Conservation (phyloP, 441 rosid species). For the Populus trichocarpa region DNA sequence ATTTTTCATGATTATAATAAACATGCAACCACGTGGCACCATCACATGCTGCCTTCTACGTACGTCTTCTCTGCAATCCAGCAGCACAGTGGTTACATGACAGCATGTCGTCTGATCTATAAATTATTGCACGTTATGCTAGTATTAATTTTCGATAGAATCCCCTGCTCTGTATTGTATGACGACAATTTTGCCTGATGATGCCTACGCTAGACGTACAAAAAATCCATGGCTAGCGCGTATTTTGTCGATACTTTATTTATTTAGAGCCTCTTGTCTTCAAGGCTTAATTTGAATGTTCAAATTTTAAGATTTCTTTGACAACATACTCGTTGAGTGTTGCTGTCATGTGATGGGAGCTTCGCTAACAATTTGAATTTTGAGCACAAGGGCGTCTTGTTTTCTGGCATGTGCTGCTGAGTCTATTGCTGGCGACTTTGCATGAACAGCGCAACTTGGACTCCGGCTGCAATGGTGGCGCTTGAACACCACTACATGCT, state of each 20-base stretch:
- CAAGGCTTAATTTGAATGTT: too few relatives aligned
- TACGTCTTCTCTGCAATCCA: not conserved
- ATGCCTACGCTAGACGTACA: not conserved
- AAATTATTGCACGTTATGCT: not conserved
- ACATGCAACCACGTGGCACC: slow-evolving; percentile 21
- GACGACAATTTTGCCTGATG: not conserved
- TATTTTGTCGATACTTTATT: too few relatives aligned
- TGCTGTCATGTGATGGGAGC: not conserved
- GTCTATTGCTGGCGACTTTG: too few relatives aligned
- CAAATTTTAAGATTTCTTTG: too few relatives aligned
- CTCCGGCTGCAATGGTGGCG: too few relatives aligned
- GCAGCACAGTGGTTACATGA: slow-evolving; percentile 19
- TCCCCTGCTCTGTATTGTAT: too few relatives aligned
- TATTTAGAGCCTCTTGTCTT: not conserved
- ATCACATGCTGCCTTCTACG: slow-evolving; percentile 23
- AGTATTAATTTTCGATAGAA: not conserved
- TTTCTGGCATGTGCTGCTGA: not conserved
- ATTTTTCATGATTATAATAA: not conserved
- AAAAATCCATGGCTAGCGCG: not conserved
- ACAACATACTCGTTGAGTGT: not conserved
- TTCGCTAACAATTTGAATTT: not conserved
- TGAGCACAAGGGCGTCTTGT: not conserved
- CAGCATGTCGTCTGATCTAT: slow-evolving; percentile 4
- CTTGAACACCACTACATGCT: too few relatives aligned
- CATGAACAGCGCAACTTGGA: too few relatives aligned